phyloP scores from a whole-genome alignment of 768 basidiomycete genomes.

The Phylloporus scabripes region DNA sequence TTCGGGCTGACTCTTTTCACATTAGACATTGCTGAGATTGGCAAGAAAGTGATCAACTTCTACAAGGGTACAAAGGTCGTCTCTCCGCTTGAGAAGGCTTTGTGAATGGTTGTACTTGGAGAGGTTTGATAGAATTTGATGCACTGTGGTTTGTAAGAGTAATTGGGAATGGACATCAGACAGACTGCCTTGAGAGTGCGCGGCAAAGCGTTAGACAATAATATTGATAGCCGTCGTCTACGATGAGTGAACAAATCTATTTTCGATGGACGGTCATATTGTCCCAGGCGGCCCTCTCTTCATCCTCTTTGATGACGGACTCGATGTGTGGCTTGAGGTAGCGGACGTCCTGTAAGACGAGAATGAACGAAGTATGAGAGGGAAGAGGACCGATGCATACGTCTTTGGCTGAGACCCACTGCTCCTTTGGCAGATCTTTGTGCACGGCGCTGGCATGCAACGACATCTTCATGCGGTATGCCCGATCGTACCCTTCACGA shows the following conservation, averaged over 20 bases:
- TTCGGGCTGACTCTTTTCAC: slow-evolving; percentile 7
- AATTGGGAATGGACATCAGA: slow-evolving; percentile 9
- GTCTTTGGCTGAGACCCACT: slow-evolving; percentile 73
- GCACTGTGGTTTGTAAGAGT: slow-evolving; percentile 10
- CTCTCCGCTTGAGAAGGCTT: slow-evolving; percentile 76
- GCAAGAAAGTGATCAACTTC: slow-evolving; percentile 83
- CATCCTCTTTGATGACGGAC: slow-evolving; percentile 67
- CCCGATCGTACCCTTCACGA: slow-evolving; percentile 82
- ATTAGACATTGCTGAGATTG: slow-evolving; percentile 68
- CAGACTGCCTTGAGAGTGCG: background rate
- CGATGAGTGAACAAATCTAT: slow-evolving; percentile 35
- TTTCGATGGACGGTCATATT: slow-evolving; percentile 64
- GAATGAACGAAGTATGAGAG: slow-evolving; percentile 8
- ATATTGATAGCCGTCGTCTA: slow-evolving; percentile 23
- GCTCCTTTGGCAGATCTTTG: slow-evolving; percentile 68
- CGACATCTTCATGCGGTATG: slow-evolving; percentile 82
- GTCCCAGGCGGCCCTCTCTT: slow-evolving; percentile 81
- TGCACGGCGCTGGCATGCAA: slow-evolving; percentile 73
- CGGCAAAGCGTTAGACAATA: slow-evolving; percentile 8
- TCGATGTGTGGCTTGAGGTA: slow-evolving; percentile 80
- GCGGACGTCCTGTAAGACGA: slow-evolving; percentile 64
- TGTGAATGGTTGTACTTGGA: slow-evolving; percentile 30
- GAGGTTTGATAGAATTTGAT: slow-evolving; percentile 1
- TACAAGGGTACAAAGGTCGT: slow-evolving; percentile 71
- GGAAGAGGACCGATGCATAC: slow-evolving; percentile 40